A percentile compares a stretch with the other conserved stretches of the same genome.
Evolutionary conservation across 139 green algal species (phyloP).

Genomic region (Monoraphidium neglectum): DNA sequence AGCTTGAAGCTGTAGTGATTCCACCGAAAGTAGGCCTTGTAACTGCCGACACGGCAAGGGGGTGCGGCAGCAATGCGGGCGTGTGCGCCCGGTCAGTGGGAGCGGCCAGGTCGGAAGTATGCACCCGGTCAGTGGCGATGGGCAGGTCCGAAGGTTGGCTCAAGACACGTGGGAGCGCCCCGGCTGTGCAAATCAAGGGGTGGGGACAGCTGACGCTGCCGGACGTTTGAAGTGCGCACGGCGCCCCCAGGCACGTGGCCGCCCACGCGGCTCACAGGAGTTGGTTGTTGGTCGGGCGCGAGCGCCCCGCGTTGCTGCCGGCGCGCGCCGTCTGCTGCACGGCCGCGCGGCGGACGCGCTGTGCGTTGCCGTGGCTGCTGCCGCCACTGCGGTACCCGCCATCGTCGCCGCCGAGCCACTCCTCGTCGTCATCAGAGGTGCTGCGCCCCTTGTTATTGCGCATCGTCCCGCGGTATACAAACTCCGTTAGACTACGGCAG

Average conservation of each 20-base stretch:
- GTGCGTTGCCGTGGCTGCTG: no score
- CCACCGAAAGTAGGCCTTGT: conserved; percentile 93
- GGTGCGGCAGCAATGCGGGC: neutral
- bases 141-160: neutral
- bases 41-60: conserved; percentile 47
- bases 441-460: no score
- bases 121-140: no score
- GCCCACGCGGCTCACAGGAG: conserved; percentile 71
- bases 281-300: conserved; percentile 92
- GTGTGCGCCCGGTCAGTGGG: neutral
- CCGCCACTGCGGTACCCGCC: no score
- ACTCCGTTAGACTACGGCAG: no score
- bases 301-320: conserved; percentile 30
- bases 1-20: conserved; percentile 77
- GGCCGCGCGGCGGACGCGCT: no score
- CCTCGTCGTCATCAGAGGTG: no score
- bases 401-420: no score
- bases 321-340: no score
- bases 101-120: neutral
- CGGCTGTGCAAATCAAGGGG: no score
- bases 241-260: neutral
- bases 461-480: no score
- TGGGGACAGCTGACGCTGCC: neutral
- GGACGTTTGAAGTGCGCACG: neutral
- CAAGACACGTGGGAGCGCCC: neutral